Percentiles rank a stretch among this genome's conserved stretches.
phyloP scores from a whole-genome alignment of 805 yeast species.

The Kazachstania viticola region DNA sequence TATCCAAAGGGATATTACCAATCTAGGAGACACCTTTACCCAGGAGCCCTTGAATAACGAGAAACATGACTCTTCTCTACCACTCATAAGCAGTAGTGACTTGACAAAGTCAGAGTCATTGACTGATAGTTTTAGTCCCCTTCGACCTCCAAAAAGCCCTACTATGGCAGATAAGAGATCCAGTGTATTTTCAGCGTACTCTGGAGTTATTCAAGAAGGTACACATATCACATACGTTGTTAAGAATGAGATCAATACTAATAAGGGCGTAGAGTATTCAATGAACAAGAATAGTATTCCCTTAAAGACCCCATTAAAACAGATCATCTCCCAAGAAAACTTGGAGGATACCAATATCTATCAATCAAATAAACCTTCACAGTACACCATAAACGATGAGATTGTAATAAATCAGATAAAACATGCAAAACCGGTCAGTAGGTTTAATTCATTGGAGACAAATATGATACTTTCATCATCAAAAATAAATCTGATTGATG shows the following conservation, averaged over 20 bases:
- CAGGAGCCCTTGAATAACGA: too few species aligned
- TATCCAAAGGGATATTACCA: too few species aligned
- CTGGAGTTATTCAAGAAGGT: slow-evolving; percentile 25
- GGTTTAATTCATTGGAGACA: neutral
- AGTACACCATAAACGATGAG: too few species aligned
- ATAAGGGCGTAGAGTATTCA: too few species aligned
- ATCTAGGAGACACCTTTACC: too few species aligned
- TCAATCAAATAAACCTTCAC: neutral
- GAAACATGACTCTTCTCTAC: too few species aligned
- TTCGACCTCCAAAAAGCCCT: too few species aligned
- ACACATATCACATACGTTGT: slow-evolving; percentile 21
- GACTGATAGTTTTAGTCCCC: too few species aligned
- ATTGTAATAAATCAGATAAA: too few species aligned
- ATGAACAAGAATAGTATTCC: neutral
- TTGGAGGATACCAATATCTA: slow-evolving; percentile 1
- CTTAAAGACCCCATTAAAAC: slow-evolving; percentile 1
- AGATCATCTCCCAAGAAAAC: slow-evolving; percentile 2
- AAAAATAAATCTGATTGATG: slow-evolving; percentile 11
- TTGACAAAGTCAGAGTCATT: too few species aligned
- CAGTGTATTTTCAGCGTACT: slow-evolving; percentile 21
- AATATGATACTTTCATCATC: slow-evolving; percentile 1
- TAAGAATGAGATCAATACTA: slow-evolving; percentile 1
- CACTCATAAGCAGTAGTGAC: too few species aligned
- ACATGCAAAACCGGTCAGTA: neutral
- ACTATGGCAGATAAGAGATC: slow-evolving; percentile 3